Conservation (phyloP, 2,329 filamentous ascomycete species). For the Talaromyces sp. region DNA sequence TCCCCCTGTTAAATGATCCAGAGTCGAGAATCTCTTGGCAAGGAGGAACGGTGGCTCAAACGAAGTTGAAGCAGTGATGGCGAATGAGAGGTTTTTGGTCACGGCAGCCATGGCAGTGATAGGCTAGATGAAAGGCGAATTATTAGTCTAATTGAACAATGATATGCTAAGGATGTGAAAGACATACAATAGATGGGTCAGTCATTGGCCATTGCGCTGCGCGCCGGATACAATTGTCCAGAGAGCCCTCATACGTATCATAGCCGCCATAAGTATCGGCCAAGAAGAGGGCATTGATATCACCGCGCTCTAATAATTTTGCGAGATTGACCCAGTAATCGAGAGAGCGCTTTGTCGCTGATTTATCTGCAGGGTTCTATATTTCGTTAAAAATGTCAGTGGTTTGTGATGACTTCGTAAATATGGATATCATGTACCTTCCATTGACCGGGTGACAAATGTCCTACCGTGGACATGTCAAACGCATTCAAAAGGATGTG, state of each 20-base stretch:
- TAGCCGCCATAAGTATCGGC: constrained; percentile 65
- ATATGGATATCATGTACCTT: constrained; percentile 44
- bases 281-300: constrained; percentile 63
- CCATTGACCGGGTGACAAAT: constrained; percentile 46
- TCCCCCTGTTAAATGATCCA: constrained; percentile 61
- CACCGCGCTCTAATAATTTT: constrained; percentile 59
- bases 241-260: constrained; percentile 59
- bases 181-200: constrained; percentile 59
- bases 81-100: constrained; percentile 62
- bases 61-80: constrained; percentile 60
- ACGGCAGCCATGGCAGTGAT: constrained; percentile 65
- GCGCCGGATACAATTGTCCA: constrained; percentile 60
- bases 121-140: constrained; percentile 39
- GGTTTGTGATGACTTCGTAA: background rate
- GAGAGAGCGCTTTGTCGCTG: constrained; percentile 58
- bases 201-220: constrained; percentile 65
- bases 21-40: constrained; percentile 60
- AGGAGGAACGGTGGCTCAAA: constrained; percentile 62
- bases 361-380: constrained; percentile 58
- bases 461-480: constrained; percentile 46
- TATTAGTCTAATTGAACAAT: background rate
- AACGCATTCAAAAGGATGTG: constrained; percentile 43
- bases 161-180: background rate
- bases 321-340: constrained; percentile 64
- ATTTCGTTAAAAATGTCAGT: too few relatives aligned